Evolutionary conservation across 2,329 filamentous ascomycete genomes (phyloP), one percentile per base, ranked within the genome.

Genomic region (Penicillium sp.): DNA sequence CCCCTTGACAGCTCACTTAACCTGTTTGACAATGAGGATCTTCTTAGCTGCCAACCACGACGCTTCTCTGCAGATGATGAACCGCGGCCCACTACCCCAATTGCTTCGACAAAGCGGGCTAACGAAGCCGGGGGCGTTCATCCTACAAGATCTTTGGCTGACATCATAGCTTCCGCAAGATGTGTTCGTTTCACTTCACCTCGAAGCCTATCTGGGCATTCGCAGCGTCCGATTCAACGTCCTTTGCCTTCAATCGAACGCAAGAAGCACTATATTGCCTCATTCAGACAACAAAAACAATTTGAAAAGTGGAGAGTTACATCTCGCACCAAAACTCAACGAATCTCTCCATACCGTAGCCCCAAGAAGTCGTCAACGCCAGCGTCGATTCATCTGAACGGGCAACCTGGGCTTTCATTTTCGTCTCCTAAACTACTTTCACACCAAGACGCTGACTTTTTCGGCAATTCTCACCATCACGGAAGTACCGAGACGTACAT

Each of bases 151-250:
- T 14, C 40, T 33, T 5, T 29, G n/a, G 40, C 21, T 13, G 19
- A 48, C 9, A 14, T 19, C 18, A 28, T 24, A 13, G 36, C 36
- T 29, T 34, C 28, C 26, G 19, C 40, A 14, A 51, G 57, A 48
- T 53, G 19, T 44, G 58, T 62, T 54, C 55, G 47, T 13, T 60
- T 61, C 37, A 53, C 56, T 28, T 53, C 58, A 21, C 49, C 55
- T 23, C 44, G 24, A 4, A 24, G 47, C 18, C 28, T 47, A 13
- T 33, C 28, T 16, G 34, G 11, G 11, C 52, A 26, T 16, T 36
- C 45, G 4, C 23, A 54, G 49, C 48, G 24, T 11, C 33, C 45
- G 28, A 18, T n/a, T 3, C 23, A 36, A 4, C 52, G 29, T 13
- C 53, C 49, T 8, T 18, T 59, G 24, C 54, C 54, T 13, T 59